Conservation (phyloP, 768 basidiomycete species). For the Boletus edulis region DNA sequence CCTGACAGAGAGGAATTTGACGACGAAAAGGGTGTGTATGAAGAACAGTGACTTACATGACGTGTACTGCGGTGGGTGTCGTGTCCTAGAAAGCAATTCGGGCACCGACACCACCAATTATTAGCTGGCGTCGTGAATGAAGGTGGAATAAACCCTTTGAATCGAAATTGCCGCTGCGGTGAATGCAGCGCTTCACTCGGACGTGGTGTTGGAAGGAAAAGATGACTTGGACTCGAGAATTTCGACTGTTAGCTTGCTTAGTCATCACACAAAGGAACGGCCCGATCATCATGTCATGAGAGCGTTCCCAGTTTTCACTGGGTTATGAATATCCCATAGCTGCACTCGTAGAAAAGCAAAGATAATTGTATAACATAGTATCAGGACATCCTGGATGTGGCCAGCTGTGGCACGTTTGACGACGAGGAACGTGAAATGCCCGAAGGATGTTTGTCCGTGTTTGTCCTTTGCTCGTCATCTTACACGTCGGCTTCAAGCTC, state of each 20-base stretch:
- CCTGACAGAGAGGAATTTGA: slow-evolving; percentile 23
- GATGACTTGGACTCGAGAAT: not conserved
- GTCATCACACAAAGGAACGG: slow-evolving; percentile 3
- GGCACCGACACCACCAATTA: slow-evolving; percentile 3
- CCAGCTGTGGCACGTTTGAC: no score
- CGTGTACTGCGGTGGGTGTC: slow-evolving; percentile 6
- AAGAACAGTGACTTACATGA: slow-evolving; percentile 15
- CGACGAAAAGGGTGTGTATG: not conserved
- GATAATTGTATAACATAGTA: no score
- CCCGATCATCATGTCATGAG: no score
- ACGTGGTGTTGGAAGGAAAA: slow-evolving; percentile 1
- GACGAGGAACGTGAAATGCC: no score
- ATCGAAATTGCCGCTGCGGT: not conserved
- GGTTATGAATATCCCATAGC: no score
- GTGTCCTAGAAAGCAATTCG: not conserved
- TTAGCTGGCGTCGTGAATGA: not conserved
- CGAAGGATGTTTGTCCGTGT: slow-evolving; percentile 15
- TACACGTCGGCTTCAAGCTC: slow-evolving; percentile 27
- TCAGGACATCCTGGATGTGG: no score
- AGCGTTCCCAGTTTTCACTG: no score
- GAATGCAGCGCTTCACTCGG: not conserved
- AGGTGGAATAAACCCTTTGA: not conserved
- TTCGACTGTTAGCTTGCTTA: slow-evolving; percentile 7
- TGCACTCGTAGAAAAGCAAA: no score
- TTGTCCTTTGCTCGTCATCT: slow-evolving; percentile 10